Evolutionary conservation across 2,329 filamentous ascomycete genomes (phyloP).

Genomic region (Pseudopyrenochaeta lycopersici): DNA sequence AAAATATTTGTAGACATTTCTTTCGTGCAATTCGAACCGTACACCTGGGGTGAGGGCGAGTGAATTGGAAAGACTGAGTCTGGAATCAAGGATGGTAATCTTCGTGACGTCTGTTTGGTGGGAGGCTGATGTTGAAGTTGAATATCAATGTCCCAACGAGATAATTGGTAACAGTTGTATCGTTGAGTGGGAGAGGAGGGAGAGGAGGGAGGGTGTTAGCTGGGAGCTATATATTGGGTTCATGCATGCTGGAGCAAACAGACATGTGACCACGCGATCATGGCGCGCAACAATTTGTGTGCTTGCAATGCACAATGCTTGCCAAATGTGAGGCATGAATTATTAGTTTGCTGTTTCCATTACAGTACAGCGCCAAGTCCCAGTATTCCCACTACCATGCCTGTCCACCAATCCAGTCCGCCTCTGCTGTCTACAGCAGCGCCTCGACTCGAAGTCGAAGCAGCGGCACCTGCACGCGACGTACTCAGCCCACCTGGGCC

Average conservation of each 20-base stretch:
- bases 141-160: too few relatives aligned
- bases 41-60: not conserved
- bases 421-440: conserved; percentile 1
- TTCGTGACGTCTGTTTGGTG: too few relatives aligned
- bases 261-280: not conserved
- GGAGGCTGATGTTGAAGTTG: too few relatives aligned
- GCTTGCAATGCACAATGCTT: not conserved
- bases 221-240: too few relatives aligned
- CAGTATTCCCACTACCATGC: conserved; percentile 11
- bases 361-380: conserved; percentile 4
- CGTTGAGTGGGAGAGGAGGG: too few relatives aligned
- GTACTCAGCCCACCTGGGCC: not conserved
- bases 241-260: too few relatives aligned
- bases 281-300: conserved; percentile 57
- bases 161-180: too few relatives aligned
- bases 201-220: too few relatives aligned
- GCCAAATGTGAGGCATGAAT: not conserved
- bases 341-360: not conserved
- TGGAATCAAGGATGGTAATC: too few relatives aligned
- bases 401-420: conserved; percentile 13
- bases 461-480: not conserved
- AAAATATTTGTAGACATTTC: conserved; percentile 7
- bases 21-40: not conserved
- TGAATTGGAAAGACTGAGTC: not conserved
- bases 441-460: conserved; percentile 18